Conservation (phyloP, 805 yeast species). For the Candida pseudoglaebosa region DNA sequence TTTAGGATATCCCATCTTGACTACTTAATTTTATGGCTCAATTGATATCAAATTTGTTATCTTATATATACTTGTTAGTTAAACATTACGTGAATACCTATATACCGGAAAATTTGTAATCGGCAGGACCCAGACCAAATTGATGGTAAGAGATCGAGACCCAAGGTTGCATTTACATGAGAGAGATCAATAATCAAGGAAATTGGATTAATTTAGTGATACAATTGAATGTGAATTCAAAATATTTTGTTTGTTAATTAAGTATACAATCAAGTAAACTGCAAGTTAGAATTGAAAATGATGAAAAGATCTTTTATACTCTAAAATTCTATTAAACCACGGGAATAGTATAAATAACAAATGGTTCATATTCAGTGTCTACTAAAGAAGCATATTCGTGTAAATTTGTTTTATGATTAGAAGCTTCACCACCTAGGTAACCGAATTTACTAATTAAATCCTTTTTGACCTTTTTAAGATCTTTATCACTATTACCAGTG, state of each 20-base stretch:
- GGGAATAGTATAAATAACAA: conserved; percentile 68
- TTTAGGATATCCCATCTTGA: conserved; percentile 30
- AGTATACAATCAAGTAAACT: background rate
- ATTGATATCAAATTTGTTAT: too few relatives aligned
- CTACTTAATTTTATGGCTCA: too few relatives aligned
- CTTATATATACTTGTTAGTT: too few relatives aligned
- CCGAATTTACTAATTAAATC: conserved; percentile 76
- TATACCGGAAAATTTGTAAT: too few relatives aligned
- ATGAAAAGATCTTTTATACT: background rate
- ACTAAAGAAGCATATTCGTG: conserved; percentile 89
- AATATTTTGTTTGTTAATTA: background rate
- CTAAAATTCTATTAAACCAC: conserved; percentile 18
- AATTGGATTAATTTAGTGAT: too few relatives aligned
- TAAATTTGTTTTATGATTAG: conserved; percentile 46
- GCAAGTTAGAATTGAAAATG: background rate
- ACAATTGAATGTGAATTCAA: too few relatives aligned
- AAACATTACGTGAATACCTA: too few relatives aligned
- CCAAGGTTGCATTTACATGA: too few relatives aligned
- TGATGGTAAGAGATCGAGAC: too few relatives aligned
- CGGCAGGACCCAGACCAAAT: too few relatives aligned
- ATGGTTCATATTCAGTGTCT: conserved; percentile 95
- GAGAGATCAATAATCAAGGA: too few relatives aligned
- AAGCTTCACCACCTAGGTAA: conserved; percentile 85
- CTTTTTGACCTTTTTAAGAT: conserved; percentile 55
- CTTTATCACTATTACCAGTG: conserved; percentile 30